A percentile compares a stretch with the other conserved stretches of the same genome.
These are phyloP conservation scores for Rhizophagus sp. DNA, from an alignment of 192 early-diverging fungal species.

Conservation along the genomic window DNA sequence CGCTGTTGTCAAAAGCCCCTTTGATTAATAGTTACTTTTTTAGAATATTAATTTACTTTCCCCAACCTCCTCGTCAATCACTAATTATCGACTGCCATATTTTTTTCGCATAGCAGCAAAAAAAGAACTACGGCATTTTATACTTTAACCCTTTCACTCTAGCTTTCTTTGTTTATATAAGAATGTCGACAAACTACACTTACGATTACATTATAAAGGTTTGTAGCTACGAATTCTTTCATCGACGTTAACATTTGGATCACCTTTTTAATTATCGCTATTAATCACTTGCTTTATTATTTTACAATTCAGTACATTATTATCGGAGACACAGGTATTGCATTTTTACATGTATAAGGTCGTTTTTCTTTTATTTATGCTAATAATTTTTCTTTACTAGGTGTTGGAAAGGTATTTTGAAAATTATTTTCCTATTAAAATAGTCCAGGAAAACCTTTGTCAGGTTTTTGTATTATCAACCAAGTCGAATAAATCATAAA, in stretches of 20 bases:
- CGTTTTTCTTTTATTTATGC: background rate
- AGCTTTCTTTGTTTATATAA: background rate
- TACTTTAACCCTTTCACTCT: conserved; percentile 15
- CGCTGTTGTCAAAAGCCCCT: background rate
- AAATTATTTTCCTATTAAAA: background rate
- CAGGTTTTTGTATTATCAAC: conserved; percentile 2
- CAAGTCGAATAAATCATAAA: background rate
- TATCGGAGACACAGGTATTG: conserved; percentile 75
- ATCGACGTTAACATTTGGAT: background rate
- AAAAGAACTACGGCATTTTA: background rate
- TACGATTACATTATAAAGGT: conserved; percentile 70
- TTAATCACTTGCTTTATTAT: background rate
- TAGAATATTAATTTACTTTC: background rate
- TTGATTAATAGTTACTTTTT: background rate
- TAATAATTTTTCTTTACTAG: conserved; percentile 39
- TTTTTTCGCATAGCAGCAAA: background rate
- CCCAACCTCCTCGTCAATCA: conserved; percentile 3
- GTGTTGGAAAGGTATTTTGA: conserved; percentile 68
- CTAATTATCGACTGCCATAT: background rate
- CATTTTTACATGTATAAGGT: background rate
- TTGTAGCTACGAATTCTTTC: background rate
- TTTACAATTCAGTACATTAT: conserved; percentile 69
- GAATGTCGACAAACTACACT: conserved; percentile 47
- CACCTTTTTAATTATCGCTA: background rate
- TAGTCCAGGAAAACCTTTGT: background rate